A percentile compares a stretch with the other conserved stretches of the same genome.
Conservation (phyloP, 2,329 filamentous ascomycete species). For the Lasiodiplodia sp. region DNA sequence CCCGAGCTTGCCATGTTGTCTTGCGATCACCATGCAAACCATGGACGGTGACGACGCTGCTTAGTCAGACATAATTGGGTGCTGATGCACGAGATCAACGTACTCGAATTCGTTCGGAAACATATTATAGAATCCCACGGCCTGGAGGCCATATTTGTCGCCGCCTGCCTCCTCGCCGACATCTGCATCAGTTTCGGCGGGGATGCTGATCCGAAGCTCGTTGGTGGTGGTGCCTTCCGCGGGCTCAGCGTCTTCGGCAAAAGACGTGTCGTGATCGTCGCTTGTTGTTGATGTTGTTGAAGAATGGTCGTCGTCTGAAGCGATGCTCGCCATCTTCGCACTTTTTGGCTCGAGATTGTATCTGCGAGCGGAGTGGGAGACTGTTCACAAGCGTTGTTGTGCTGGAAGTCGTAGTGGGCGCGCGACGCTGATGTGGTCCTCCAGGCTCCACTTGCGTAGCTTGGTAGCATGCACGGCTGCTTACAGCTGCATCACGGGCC, state of each 20-base stretch:
- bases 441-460: not conserved
- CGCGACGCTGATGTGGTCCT: not conserved
- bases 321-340: not conserved
- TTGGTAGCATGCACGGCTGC: not conserved
- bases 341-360: not conserved
- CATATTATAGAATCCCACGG: not conserved
- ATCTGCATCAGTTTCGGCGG: not conserved
- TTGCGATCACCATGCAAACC: not conserved
- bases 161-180: not conserved
- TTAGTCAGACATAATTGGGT: not conserved
- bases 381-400: not conserved
- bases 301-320: constrained; percentile 1
- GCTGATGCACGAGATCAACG: not conserved
- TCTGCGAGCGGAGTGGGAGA: not conserved
- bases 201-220: not conserved
- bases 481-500: not conserved
- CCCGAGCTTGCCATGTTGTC: not conserved
- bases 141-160: not conserved
- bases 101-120: not conserved
- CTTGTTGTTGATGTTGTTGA: not conserved
- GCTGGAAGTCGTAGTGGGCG: not conserved
- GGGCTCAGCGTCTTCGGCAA: not conserved
- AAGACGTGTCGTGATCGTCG: not conserved
- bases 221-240: not conserved
- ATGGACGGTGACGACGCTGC: constrained; percentile 5